Percentiles rank a stretch among this genome's conserved stretches.
These are phyloP conservation scores for Ormosia emarginata DNA, from an alignment of 306 rosid genomes.

Conservation along the genomic window DNA sequence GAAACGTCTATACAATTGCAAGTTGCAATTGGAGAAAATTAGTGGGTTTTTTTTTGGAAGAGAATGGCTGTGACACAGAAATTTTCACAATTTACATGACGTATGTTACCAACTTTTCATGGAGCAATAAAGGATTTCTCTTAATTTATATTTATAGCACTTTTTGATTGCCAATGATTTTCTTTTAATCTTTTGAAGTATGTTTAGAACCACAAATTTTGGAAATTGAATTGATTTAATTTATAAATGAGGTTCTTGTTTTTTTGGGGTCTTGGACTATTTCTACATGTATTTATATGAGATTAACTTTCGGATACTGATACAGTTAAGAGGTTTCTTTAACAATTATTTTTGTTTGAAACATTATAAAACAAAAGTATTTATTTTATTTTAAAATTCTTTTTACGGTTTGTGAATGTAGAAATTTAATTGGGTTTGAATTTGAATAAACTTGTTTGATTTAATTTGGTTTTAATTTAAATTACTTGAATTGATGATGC, in stretches of 20 bases:
- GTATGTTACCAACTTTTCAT: neutral
- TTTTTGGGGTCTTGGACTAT: too few relatives aligned
- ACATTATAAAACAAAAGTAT: too few relatives aligned
- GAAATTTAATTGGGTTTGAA: too few relatives aligned
- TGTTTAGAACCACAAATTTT: neutral
- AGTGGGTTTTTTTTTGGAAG: neutral
- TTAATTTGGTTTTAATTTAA: too few relatives aligned
- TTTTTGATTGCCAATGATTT: neutral
- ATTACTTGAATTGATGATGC: too few relatives aligned
- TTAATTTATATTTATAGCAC: constrained; percentile 17
- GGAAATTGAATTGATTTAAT: neutral
- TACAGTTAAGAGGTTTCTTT: too few relatives aligned
- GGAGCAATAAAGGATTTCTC: constrained; percentile 34
- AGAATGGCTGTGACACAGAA: constrained; percentile 2
- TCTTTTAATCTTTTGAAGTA: neutral
- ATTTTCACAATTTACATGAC: constrained; percentile 2
- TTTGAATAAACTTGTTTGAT: too few relatives aligned
- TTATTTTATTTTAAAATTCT: too few relatives aligned
- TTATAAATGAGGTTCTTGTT: neutral
- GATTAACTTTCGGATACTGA: too few relatives aligned
- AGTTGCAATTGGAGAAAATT: constrained; percentile 4
- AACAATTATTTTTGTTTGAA: too few relatives aligned
- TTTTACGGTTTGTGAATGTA: too few relatives aligned
- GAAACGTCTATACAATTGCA: constrained; percentile 18
- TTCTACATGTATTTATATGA: too few relatives aligned